These are phyloP conservation scores for Sclerotinia subarctica DNA, from an alignment of 2,329 filamentous ascomycete genomes.

Conservation along the genomic window DNA sequence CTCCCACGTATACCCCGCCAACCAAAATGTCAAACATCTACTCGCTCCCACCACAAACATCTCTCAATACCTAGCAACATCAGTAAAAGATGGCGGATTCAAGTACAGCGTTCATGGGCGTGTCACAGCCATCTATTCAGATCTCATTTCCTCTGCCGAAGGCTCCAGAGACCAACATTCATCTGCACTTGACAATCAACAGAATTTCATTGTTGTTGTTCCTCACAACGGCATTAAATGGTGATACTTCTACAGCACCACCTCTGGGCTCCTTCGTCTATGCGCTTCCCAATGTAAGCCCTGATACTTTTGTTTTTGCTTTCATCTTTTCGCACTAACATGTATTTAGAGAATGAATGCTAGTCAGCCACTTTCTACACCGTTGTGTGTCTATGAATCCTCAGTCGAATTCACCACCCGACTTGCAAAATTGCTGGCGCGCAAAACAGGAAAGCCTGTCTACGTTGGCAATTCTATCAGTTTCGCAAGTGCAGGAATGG, in stretches of 20 bases:
- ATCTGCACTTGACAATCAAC: constrained; percentile 57
- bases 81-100: constrained; percentile 1
- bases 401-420: constrained; percentile 85
- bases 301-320: not conserved
- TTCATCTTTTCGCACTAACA: constrained; percentile 24
- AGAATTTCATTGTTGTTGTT: constrained; percentile 58
- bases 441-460: constrained; percentile 67
- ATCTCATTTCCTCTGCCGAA: constrained; percentile 59
- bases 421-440: constrained; percentile 78
- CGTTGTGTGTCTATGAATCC: constrained; percentile 70
- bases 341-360: constrained; percentile 38
- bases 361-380: constrained; percentile 69
- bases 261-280: constrained; percentile 89
- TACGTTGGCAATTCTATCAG: constrained; percentile 89
- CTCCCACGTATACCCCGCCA: not conserved
- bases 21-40: not conserved
- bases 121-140: constrained; percentile 37
- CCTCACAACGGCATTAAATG: constrained; percentile 55
- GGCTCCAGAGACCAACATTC: constrained; percentile 58
- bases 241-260: constrained; percentile 49
- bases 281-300: constrained; percentile 78
- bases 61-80: constrained; percentile 1
- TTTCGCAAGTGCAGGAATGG: constrained; percentile 68
- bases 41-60: not conserved
- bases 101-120: not conserved